Evolutionary conservation across 805 yeast genomes (phyloP).

Genomic region (Candida schatavii): DNA sequence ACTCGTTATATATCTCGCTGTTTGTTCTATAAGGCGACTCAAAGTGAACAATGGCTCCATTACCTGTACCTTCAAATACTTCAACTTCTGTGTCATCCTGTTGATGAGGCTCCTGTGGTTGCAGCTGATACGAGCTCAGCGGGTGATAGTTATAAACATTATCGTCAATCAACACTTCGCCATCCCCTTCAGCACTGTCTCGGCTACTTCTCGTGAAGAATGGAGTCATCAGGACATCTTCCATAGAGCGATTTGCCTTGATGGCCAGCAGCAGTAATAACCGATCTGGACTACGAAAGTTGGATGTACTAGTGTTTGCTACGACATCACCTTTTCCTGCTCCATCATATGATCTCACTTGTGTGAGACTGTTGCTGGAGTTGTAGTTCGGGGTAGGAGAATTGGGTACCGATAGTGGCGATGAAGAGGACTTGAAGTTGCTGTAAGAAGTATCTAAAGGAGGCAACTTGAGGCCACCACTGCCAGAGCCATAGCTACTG

Average conservation of each 20-base stretch:
- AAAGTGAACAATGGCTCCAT: conserved; percentile 1
- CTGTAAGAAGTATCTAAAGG: conserved; percentile 6
- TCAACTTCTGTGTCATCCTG: conserved; percentile 1
- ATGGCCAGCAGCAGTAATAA: conserved; percentile 1
- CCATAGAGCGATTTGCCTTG: background rate
- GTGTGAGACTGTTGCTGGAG: background rate
- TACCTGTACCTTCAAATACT: background rate
- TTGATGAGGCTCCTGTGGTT: too few relatives aligned
- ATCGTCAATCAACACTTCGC: background rate
- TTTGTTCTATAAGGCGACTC: conserved; percentile 6
- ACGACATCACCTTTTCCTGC: too few relatives aligned
- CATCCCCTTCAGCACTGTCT: background rate
- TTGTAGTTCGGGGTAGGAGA: conserved; percentile 3
- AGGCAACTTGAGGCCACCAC: conserved; percentile 27
- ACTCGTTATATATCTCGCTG: conserved; percentile 29
- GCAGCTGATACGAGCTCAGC: background rate
- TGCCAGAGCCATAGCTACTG: conserved; percentile 4
- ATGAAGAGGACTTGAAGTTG: background rate
- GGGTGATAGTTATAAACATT: background rate
- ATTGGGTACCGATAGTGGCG: background rate
- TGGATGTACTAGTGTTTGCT: background rate
- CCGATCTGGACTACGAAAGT: background rate
- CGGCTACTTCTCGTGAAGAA: background rate
- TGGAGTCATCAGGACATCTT: background rate
- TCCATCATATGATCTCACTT: background rate